These are phyloP conservation scores for Podospora pseudoanserina DNA, from an alignment of 495 filamentous ascomycete genomes.

Conservation along the genomic window DNA sequence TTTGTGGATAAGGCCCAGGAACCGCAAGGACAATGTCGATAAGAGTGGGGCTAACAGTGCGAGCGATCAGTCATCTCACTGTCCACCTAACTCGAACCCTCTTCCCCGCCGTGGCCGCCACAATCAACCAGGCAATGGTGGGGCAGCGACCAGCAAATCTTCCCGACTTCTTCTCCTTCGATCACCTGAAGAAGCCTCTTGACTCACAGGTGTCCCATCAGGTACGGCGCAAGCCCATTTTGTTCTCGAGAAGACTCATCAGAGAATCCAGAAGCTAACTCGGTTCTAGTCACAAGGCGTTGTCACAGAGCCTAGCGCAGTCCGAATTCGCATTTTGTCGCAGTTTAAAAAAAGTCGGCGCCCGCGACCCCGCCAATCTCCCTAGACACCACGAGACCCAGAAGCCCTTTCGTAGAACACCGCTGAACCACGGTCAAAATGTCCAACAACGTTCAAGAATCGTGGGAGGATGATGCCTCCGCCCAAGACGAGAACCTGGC, in stretches of 20 bases:
- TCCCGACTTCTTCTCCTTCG: slow-evolving; percentile 5
- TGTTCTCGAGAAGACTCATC: background rate
- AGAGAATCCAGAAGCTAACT: background rate
- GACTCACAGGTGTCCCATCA: slow-evolving; percentile 8
- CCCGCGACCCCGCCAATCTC: background rate
- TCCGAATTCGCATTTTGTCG: slow-evolving; percentile 2
- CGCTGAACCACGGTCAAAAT: slow-evolving; percentile 48
- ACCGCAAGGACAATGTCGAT: background rate
- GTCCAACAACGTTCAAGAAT: slow-evolving; percentile 70
- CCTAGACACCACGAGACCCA: background rate
- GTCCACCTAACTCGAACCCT: slow-evolving; percentile 10
- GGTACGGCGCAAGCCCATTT: background rate
- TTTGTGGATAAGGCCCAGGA: background rate
- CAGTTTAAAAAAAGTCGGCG: background rate
- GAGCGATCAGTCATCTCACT: background rate
- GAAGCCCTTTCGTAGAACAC: background rate
- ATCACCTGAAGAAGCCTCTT: slow-evolving; percentile 4
- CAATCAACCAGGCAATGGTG: slow-evolving; percentile 20
- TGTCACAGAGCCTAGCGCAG: background rate
- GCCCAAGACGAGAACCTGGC: slow-evolving; percentile 82
- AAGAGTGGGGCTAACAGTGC: slow-evolving; percentile 8
- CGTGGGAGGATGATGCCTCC: slow-evolving; percentile 93
- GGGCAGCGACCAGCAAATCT: slow-evolving; percentile 25
- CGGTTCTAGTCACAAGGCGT: background rate
- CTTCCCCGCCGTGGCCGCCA: slow-evolving; percentile 25